These are phyloP conservation scores for Lipomyces lipofer DNA, from an alignment of 805 yeast genomes.

Conservation along the genomic window DNA sequence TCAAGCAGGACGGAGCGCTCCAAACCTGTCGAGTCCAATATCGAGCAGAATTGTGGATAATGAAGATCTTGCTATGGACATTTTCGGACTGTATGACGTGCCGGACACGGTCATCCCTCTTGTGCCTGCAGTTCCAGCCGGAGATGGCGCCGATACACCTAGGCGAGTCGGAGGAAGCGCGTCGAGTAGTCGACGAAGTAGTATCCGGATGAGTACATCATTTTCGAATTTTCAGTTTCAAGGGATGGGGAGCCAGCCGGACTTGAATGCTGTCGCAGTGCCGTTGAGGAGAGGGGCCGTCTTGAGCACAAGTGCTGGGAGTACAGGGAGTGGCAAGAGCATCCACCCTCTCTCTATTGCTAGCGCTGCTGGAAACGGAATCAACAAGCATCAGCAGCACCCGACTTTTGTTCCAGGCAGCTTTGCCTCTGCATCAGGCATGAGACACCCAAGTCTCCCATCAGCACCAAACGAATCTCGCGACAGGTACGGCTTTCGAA, in stretches of 20 bases:
- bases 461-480: constrained; percentile 36
- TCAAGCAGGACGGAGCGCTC: constrained; percentile 8
- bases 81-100: constrained; percentile 14
- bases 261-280: neutral
- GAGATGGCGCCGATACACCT: neutral
- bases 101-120: neutral
- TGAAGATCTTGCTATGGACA: constrained; percentile 10
- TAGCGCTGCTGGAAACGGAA: too few species aligned
- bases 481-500: constrained; percentile 88
- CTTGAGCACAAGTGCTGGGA: neutral
- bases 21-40: constrained; percentile 2
- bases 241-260: neutral
- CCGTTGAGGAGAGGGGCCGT: neutral
- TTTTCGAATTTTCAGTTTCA: neutral
- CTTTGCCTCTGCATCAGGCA: constrained; percentile 4
- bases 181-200: constrained; percentile 3
- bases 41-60: neutral
- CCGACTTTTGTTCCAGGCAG: constrained; percentile 15
- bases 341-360: neutral
- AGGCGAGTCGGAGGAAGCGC: neutral
- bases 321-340: neutral
- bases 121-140: neutral
- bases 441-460: neutral
- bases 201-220: constrained; percentile 3
- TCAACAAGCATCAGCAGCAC: too few species aligned